phyloP scores from a whole-genome alignment of 306 rosid genomes.

The Lablab purpureus region DNA sequence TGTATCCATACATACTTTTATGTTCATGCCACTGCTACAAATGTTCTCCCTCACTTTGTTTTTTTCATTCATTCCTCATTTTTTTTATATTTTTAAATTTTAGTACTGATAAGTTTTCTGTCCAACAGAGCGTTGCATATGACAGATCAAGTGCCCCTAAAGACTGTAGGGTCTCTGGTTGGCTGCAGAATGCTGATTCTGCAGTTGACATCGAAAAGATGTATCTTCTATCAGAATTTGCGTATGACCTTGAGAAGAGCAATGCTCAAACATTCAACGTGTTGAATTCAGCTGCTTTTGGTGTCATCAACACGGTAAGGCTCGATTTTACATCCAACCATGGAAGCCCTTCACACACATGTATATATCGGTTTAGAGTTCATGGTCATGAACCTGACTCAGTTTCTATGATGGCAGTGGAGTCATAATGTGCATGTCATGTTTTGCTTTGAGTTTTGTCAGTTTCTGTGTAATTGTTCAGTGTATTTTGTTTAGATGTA shows the following conservation, averaged over 20 bases:
- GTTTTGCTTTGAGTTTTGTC: conserved; percentile 32
- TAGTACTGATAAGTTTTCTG: conserved; percentile 27
- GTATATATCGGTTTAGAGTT: conserved; percentile 92
- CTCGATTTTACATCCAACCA: conserved; percentile 89
- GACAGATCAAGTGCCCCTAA: conserved; percentile 92
- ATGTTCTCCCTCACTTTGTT: not conserved
- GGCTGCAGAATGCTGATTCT: conserved; percentile 68
- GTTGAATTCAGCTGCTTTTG: conserved; percentile 52
- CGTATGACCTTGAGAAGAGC: conserved; percentile 90
- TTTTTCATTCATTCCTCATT: not conserved
- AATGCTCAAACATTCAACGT: conserved; percentile 88
- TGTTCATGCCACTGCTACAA: not conserved
- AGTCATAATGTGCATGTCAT: conserved; percentile 45
- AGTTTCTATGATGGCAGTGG: conserved; percentile 68
- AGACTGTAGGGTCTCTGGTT: conserved; percentile 89
- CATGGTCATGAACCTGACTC: conserved; percentile 80
- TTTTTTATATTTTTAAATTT: not conserved
- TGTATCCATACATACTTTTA: not conserved
- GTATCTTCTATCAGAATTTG: conserved; percentile 67
- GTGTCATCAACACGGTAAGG: conserved; percentile 72
- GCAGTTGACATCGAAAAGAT: conserved; percentile 54
- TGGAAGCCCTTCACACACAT: conserved; percentile 88
- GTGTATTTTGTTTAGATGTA: conserved; percentile 50
- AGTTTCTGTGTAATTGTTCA: conserved; percentile 43
- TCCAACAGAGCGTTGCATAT: conserved; percentile 83